These are phyloP conservation scores for Aspergillus biplanus DNA, from an alignment of 495 filamentous ascomycete species.

Conservation along the genomic window DNA sequence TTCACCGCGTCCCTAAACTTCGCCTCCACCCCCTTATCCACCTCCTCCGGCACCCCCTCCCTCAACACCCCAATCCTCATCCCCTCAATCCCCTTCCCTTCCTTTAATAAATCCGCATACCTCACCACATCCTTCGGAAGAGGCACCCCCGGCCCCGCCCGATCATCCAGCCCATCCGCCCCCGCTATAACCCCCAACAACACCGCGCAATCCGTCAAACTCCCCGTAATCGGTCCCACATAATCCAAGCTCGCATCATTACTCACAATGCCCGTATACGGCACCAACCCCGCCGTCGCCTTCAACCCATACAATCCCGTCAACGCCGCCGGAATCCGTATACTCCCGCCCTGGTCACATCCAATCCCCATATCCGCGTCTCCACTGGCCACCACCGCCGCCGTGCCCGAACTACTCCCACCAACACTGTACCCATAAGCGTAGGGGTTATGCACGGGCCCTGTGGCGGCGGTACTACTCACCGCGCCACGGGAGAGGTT, in stretches of 20 bases:
- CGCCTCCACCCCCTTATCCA: not conserved
- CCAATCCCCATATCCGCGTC: constrained; percentile 60
- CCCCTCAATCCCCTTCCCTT: not conserved
- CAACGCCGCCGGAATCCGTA: constrained; percentile 57
- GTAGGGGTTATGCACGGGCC: constrained; percentile 54
- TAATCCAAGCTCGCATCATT: constrained; percentile 13
- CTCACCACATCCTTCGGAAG: not conserved
- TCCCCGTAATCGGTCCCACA: constrained; percentile 10
- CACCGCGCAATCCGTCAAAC: constrained; percentile 3
- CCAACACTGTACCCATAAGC: constrained; percentile 54
- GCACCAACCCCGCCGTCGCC: constrained; percentile 10
- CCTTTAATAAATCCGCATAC: not conserved
- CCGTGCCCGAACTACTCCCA: constrained; percentile 61
- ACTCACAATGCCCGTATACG: constrained; percentile 11
- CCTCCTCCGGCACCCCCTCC: constrained; percentile 2
- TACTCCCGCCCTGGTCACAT: constrained; percentile 64
- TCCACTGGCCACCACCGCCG: constrained; percentile 52
- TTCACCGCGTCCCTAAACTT: not conserved
- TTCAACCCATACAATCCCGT: constrained; percentile 13
- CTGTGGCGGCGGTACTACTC: constrained; percentile 51
- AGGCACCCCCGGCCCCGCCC: not conserved
- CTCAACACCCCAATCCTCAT: constrained; percentile 6
- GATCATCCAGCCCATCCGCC: constrained; percentile 10
- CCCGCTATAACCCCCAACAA: constrained; percentile 9
- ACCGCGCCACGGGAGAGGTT: constrained; percentile 50